A percentile compares a stretch with the other conserved stretches of the same genome.
These are phyloP conservation scores for Cubamyces lactineus DNA, from an alignment of 768 basidiomycete genomes.

Conservation along the genomic window DNA sequence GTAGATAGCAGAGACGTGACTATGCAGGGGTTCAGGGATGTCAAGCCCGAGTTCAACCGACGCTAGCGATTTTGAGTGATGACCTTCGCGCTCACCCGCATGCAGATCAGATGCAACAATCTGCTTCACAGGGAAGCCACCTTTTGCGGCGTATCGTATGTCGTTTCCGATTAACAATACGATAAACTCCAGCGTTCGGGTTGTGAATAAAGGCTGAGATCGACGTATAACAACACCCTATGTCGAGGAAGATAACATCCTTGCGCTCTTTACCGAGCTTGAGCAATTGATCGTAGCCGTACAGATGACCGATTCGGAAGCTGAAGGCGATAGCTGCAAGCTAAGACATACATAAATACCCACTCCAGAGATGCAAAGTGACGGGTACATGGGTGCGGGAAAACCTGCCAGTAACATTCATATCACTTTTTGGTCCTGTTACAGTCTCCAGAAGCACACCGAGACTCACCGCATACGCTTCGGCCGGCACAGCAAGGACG, in stretches of 20 bases:
- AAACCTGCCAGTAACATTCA: slow-evolving; percentile 17
- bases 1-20: slow-evolving; percentile 51
- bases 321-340: too few species aligned
- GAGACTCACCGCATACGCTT: slow-evolving; percentile 33
- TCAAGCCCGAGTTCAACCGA: slow-evolving; percentile 35
- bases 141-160: slow-evolving; percentile 40
- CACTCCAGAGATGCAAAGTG: slow-evolving; percentile 26
- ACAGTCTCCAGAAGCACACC: too few species aligned
- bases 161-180: slow-evolving; percentile 41
- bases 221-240: slow-evolving; percentile 22
- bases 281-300: slow-evolving; percentile 16
- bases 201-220: background rate
- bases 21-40: slow-evolving; percentile 48
- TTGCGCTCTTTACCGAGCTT: slow-evolving; percentile 12
- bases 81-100: slow-evolving; percentile 29
- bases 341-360: too few species aligned
- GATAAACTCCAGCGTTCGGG: slow-evolving; percentile 1
- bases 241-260: slow-evolving; percentile 16
- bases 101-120: slow-evolving; percentile 41
- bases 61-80: background rate
- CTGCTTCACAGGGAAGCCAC: slow-evolving; percentile 44
- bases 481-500: slow-evolving; percentile 30
- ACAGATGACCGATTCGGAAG: slow-evolving; percentile 14
- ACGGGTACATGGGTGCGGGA: slow-evolving; percentile 32
- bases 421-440: too few species aligned